These are phyloP conservation scores for Babesia gibsoni DNA, from an alignment of 169 alveolate species.

Conservation along the genomic window DNA sequence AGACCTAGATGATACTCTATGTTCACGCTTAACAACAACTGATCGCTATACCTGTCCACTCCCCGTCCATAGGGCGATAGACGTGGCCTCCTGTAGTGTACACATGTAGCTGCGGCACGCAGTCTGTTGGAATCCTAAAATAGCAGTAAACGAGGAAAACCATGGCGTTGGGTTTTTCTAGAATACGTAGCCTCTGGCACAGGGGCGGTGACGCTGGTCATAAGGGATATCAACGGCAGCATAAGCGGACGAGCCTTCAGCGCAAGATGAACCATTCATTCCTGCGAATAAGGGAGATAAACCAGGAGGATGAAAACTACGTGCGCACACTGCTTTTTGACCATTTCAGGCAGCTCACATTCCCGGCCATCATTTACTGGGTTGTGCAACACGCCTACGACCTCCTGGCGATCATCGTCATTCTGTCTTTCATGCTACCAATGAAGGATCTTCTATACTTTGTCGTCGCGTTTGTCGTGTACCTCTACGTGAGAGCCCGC, in stretches of 20 bases:
- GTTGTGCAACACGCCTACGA: constrained; percentile 75
- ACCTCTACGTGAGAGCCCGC: constrained; percentile 79
- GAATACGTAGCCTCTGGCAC: not conserved
- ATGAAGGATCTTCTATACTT: constrained; percentile 69
- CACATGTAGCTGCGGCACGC: not conserved
- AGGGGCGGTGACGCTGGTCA: not conserved
- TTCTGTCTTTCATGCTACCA: constrained; percentile 67
- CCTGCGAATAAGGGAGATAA: constrained; percentile 42
- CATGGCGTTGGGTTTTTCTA: not conserved
- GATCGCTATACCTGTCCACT: too few relatives aligned
- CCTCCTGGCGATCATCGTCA: constrained; percentile 68
- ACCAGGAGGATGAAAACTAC: constrained; percentile 54
- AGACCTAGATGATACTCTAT: too few relatives aligned
- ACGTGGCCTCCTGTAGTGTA: not conserved
- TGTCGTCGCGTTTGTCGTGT: constrained; percentile 69
- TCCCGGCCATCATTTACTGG: constrained; percentile 78
- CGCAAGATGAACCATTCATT: constrained; percentile 27
- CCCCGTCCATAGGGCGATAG: not conserved
- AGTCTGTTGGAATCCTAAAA: not conserved
- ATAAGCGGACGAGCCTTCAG: not conserved
- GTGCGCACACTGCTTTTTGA: constrained; percentile 70
- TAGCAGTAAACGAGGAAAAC: not conserved
- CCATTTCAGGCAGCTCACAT: constrained; percentile 71
- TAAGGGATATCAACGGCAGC: not conserved
- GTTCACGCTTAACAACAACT: too few relatives aligned